Evolutionary conservation across 306 rosid genomes (phyloP).

Genomic region (Styphnolobium japonicum): DNA sequence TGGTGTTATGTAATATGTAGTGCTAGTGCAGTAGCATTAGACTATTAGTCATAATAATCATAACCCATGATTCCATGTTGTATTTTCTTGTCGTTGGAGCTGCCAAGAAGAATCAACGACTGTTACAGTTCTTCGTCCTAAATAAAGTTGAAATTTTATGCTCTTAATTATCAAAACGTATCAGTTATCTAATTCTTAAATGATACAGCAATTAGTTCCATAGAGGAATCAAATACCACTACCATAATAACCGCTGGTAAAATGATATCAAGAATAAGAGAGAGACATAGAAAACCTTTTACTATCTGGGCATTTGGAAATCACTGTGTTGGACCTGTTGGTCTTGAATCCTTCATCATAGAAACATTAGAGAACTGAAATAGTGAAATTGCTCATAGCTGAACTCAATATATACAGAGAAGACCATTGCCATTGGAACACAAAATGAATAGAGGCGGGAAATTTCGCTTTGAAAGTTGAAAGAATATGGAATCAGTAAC

Average conservation of each 20-base stretch:
- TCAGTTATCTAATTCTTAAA: background rate
- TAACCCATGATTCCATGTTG: constrained; percentile 32
- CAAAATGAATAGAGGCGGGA: constrained; percentile 29
- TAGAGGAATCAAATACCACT: background rate
- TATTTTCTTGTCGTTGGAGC: constrained; percentile 28
- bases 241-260: background rate
- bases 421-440: background rate
- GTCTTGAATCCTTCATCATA: background rate
- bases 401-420: background rate
- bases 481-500: background rate
- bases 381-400: background rate
- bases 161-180: background rate
- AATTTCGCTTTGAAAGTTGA: constrained; percentile 12
- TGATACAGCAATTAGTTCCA: background rate
- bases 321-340: background rate
- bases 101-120: constrained; percentile 20
- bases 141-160: constrained; percentile 32
- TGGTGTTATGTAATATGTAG: constrained; percentile 14
- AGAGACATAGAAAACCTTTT: background rate
- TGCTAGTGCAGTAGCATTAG: constrained; percentile 36
- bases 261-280: background rate
- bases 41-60: constrained; percentile 41
- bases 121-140: constrained; percentile 20
- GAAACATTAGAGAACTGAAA: background rate
- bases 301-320: background rate